Evolutionary conservation across 331 rosid genomes (phyloP).

Genomic region (Malus hybrid): DNA sequence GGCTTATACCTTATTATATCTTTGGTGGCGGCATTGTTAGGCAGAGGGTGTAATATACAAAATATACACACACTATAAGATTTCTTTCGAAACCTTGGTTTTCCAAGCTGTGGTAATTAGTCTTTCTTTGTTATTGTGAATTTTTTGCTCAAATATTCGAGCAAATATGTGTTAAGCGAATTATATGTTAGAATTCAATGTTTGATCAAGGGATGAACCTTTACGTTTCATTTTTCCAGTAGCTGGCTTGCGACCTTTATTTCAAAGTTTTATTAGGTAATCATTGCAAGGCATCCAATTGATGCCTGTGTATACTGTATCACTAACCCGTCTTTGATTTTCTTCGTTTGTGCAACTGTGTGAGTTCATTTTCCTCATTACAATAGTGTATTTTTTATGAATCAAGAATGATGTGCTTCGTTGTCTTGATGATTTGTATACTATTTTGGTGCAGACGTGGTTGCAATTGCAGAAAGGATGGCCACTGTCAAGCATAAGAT

Average conservation of each 20-base stretch:
- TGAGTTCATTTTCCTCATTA: not conserved
- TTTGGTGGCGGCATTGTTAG: not conserved
- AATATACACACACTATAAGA: not conserved
- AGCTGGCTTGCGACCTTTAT: not conserved
- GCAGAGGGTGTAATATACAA: not conserved
- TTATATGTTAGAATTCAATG: too few relatives aligned
- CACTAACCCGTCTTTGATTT: not conserved
- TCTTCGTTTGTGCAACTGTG: not conserved
- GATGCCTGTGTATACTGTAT: not conserved
- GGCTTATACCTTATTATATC: not conserved
- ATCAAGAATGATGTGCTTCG: not conserved
- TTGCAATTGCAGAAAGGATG: conserved; percentile 83
- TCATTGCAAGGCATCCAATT: not conserved
- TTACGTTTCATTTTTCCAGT: not conserved
- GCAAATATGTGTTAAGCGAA: too few relatives aligned
- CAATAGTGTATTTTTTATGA: not conserved
- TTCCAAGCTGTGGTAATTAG: not conserved
- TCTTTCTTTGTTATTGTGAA: not conserved
- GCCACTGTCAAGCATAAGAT: conserved; percentile 90
- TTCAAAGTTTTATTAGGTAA: not conserved
- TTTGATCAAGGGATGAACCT: not conserved
- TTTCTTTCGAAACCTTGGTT: not conserved
- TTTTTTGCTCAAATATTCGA: too few relatives aligned
- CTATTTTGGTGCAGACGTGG: conserved; percentile 52
- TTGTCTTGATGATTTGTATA: not conserved